A percentile compares a stretch with the other conserved stretches of the same genome.
These are phyloP conservation scores for Talaromyces sp. DNA, from an alignment of 2,329 filamentous ascomycete genomes.

Conservation along the genomic window DNA sequence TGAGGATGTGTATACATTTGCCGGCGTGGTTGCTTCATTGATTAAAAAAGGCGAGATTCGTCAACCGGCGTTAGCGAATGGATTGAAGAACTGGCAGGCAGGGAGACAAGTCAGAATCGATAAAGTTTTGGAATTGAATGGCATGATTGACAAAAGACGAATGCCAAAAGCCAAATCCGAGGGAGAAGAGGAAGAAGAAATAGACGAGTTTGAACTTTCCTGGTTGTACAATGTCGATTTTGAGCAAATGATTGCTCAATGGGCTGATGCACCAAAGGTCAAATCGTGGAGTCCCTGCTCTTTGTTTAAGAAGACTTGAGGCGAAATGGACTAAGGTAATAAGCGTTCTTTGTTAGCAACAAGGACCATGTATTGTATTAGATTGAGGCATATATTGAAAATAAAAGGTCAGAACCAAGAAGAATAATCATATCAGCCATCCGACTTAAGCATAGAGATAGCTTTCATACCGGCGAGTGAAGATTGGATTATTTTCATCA, in stretches of 20 bases:
- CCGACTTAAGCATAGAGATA: not conserved
- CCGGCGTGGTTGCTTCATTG: slow-evolving; percentile 31
- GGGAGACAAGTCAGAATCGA: slow-evolving; percentile 8
- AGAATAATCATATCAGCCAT: not conserved
- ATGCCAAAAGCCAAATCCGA: not conserved
- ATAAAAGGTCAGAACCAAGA: not conserved
- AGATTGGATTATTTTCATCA: slow-evolving; percentile 1
- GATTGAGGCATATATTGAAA: not conserved
- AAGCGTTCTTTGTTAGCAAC: not conserved
- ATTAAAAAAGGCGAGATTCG: not conserved
- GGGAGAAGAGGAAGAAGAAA: not conserved
- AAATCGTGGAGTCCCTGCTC: not conserved
- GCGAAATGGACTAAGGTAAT: not conserved
- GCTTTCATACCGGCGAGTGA: slow-evolving; percentile 1
- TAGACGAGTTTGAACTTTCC: slow-evolving; percentile 1
- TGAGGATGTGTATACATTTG: slow-evolving; percentile 47
- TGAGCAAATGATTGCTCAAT: slow-evolving; percentile 1
- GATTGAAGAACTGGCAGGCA: slow-evolving; percentile 3
- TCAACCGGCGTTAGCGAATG: not conserved
- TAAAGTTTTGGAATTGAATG: slow-evolving; percentile 6
- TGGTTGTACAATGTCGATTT: slow-evolving; percentile 9
- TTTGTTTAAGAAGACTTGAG: not conserved
- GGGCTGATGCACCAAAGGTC: not conserved
- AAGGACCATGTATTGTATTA: not conserved
- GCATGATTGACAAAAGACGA: slow-evolving; percentile 7